Percentiles rank a stretch among this genome's conserved stretches.
Conservation (phyloP, 164 flowering plant species). For the Sedum album region DNA sequence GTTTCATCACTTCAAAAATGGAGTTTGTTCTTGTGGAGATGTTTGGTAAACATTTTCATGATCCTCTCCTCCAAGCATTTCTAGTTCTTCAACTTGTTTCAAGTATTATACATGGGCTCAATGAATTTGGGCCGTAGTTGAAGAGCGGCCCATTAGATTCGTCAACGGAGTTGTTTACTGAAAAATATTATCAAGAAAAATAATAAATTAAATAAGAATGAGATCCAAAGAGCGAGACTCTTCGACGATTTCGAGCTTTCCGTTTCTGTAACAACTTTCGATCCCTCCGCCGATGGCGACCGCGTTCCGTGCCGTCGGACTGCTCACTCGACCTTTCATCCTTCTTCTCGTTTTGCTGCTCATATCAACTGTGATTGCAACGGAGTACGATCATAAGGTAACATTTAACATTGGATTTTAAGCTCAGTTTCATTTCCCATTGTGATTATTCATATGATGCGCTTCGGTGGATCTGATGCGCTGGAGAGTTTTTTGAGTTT, state of each 20-base stretch:
- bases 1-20: conserved; percentile 1
- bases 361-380: conserved; percentile 10
- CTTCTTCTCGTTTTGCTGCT: neutral
- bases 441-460: neutral
- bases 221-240: neutral
- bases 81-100: too few species aligned
- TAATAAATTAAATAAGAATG: neutral
- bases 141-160: neutral
- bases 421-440: neutral
- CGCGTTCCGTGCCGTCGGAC: conserved; percentile 12
- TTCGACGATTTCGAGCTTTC: neutral
- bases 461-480: too few species aligned
- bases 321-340: neutral
- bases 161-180: neutral
- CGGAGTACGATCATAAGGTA: conserved; percentile 14
- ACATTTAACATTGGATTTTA: neutral
- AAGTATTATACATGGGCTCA: too few species aligned
- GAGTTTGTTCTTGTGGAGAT: conserved; percentile 4
- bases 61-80: too few species aligned
- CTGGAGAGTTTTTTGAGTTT: too few species aligned
- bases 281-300: neutral
- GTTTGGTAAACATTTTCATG: neutral
- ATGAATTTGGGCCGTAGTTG: too few species aligned
- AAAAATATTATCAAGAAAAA: neutral
- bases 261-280: neutral